These are phyloP conservation scores for Alloascoidea africana DNA, from an alignment of 805 yeast genomes.

Conservation along the genomic window DNA sequence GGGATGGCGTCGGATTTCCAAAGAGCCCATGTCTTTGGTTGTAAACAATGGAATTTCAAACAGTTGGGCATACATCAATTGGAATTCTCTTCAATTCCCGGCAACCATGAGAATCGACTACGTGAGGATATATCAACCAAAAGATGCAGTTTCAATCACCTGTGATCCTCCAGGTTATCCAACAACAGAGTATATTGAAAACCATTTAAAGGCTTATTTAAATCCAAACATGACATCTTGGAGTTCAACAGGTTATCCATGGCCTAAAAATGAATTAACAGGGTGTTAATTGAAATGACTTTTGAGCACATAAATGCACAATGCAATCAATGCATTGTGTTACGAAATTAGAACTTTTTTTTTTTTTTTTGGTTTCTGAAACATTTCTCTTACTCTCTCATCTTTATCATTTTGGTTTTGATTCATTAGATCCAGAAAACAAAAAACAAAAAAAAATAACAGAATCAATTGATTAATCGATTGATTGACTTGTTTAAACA, in stretches of 20 bases:
- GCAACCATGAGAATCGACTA: conserved; percentile 62
- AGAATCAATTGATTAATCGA: too few relatives aligned
- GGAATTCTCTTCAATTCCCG: conserved; percentile 81
- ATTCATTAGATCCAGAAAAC: too few relatives aligned
- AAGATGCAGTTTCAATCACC: conserved; percentile 38
- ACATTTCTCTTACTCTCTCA: too few relatives aligned
- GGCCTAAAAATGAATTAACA: conserved; percentile 48
- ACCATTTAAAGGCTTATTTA: conserved; percentile 53
- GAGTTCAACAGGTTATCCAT: conserved; percentile 56
- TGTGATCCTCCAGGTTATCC: conserved; percentile 87
- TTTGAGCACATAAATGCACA: too few relatives aligned
- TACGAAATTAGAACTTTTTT: too few relatives aligned
- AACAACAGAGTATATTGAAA: conserved; percentile 66
- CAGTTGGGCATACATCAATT: conserved; percentile 95
- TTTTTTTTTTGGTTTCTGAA: too few relatives aligned
- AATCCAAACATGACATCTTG: conserved; percentile 62
- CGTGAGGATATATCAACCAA: conserved; percentile 86
- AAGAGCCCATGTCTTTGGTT: conserved; percentile 87
- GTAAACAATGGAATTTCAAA: conserved; percentile 83
- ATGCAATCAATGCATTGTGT: too few relatives aligned
- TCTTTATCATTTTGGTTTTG: too few relatives aligned
- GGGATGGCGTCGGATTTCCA: conserved; percentile 65
- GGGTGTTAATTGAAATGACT: conserved; percentile 40
- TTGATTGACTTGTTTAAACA: too few relatives aligned
- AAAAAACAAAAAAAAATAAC: too few relatives aligned